phyloP scores from a whole-genome alignment of 495 filamentous ascomycete genomes.

The Pseudomonodictys pantanalensis region DNA sequence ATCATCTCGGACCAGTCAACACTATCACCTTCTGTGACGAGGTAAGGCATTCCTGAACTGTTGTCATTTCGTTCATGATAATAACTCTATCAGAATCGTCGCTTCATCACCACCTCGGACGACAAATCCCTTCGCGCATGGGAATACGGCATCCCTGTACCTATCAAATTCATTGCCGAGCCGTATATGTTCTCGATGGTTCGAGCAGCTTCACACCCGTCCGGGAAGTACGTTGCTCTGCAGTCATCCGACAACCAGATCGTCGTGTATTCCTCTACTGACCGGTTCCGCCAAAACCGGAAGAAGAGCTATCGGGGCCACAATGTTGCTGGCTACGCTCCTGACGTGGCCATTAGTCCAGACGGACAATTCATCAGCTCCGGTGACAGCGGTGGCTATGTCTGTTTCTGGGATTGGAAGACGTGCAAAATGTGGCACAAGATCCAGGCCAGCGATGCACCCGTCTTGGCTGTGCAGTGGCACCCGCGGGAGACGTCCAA shows the following conservation, averaged over 20 bases:
- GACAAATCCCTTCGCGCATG: slow-evolving; percentile 93
- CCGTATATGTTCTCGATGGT: slow-evolving; percentile 95
- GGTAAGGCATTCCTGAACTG: neutral
- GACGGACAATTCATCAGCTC: slow-evolving; percentile 84
- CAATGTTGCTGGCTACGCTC: slow-evolving; percentile 89
- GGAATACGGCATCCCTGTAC: slow-evolving; percentile 95
- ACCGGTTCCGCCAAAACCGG: slow-evolving; percentile 94
- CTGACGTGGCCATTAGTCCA: slow-evolving; percentile 82
- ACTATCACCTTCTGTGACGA: slow-evolving; percentile 96
- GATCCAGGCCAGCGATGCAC: slow-evolving; percentile 73
- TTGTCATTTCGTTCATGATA: slow-evolving; percentile 47
- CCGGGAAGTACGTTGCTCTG: slow-evolving; percentile 88
- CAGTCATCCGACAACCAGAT: slow-evolving; percentile 94
- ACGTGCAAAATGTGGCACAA: slow-evolving; percentile 98
- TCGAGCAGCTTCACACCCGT: slow-evolving; percentile 75
- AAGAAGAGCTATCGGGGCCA: slow-evolving; percentile 96
- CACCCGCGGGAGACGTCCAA: slow-evolving; percentile 94
- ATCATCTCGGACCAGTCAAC: slow-evolving; percentile 95
- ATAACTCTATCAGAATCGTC: slow-evolving; percentile 89
- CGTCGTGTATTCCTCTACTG: slow-evolving; percentile 85
- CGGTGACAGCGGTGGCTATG: slow-evolving; percentile 81
- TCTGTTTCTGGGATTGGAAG: slow-evolving; percentile 99
- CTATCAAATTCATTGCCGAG: slow-evolving; percentile 88
- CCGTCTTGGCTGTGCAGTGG: slow-evolving; percentile 82
- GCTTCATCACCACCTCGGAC: slow-evolving; percentile 97